Conservation (phyloP, 192 early-diverging fungal species). For the Coemansia umbellata region DNA sequence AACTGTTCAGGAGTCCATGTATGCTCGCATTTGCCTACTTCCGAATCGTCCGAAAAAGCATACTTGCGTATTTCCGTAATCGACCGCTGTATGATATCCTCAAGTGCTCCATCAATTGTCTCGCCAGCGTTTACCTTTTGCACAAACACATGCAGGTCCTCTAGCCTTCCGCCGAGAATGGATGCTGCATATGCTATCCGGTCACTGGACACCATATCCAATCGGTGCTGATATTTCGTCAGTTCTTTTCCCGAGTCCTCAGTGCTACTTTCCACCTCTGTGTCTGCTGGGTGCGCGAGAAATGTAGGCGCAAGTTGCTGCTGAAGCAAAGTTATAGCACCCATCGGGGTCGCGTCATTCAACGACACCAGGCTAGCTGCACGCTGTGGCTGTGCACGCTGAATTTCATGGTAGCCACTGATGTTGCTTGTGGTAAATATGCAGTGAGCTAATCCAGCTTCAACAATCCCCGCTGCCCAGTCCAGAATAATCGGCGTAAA, state of each 20-base stretch:
- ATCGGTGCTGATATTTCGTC: conserved; percentile 7
- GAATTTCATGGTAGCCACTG: conserved; percentile 60
- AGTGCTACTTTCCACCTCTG: background rate
- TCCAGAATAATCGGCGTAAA: conserved; percentile 64
- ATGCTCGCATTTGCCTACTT: conserved; percentile 34
- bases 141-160: conserved; percentile 84
- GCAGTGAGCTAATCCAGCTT: conserved; percentile 86
- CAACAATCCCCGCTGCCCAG: conserved; percentile 77
- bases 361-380: conserved; percentile 40
- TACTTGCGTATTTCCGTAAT: conserved; percentile 86
- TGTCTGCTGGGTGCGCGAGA: background rate
- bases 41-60: conserved; percentile 66
- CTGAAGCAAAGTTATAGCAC: conserved; percentile 38
- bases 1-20: conserved; percentile 89
- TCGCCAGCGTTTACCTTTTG: conserved; percentile 81
- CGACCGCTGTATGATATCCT: conserved; percentile 76
- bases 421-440: conserved; percentile 80
- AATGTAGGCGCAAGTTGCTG: conserved; percentile 36
- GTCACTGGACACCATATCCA: conserved; percentile 26
- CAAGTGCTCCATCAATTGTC: conserved; percentile 59
- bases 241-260: background rate
- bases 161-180: conserved; percentile 83
- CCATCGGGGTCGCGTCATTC: conserved; percentile 36
- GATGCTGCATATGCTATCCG: conserved; percentile 51
- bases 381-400: conserved; percentile 44